Conservation (phyloP, 192 early-diverging fungal species). For the Jimgerdemannia lactiflua region DNA sequence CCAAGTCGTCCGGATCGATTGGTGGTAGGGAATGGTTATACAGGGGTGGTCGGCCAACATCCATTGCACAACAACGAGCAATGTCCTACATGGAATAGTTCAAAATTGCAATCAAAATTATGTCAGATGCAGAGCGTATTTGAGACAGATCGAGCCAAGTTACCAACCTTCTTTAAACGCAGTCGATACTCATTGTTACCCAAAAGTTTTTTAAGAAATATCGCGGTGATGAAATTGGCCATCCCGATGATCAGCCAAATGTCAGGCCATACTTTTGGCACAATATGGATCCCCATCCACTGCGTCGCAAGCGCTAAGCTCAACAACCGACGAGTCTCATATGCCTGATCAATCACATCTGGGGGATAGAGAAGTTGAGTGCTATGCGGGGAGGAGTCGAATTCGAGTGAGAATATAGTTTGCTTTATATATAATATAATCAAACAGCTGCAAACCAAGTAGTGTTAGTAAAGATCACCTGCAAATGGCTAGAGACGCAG, state of each 20-base stretch:
- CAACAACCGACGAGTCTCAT: slow-evolving; percentile 72
- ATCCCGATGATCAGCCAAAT: slow-evolving; percentile 87
- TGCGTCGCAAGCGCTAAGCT: slow-evolving; percentile 76
- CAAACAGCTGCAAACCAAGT: background rate
- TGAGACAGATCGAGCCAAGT: background rate
- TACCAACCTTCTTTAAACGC: slow-evolving; percentile 66
- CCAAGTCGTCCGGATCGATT: slow-evolving; percentile 53
- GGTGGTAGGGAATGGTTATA: slow-evolving; percentile 62
- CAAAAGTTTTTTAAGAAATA: slow-evolving; percentile 78
- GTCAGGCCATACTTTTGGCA: slow-evolving; percentile 71
- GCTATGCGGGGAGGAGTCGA: background rate
- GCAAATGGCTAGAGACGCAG: slow-evolving; percentile 80
- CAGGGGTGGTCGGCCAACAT: slow-evolving; percentile 86
- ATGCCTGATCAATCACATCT: slow-evolving; percentile 85
- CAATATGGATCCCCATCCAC: slow-evolving; percentile 94
- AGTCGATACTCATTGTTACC: slow-evolving; percentile 89
- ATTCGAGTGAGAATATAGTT: too few relatives aligned
- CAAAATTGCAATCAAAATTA: too few relatives aligned
- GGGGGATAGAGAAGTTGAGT: slow-evolving; percentile 63
- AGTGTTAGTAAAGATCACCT: slow-evolving; percentile 29
- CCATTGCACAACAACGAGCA: slow-evolving; percentile 72
- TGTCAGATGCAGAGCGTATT: too few relatives aligned
- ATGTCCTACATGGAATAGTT: slow-evolving; percentile 61
- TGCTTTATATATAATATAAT: background rate
- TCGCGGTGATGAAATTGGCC: slow-evolving; percentile 66